A percentile compares a stretch with the other conserved stretches of the same genome.
phyloP scores from a whole-genome alignment of 257 asterid genomes.

The Cruciata laevipes region DNA sequence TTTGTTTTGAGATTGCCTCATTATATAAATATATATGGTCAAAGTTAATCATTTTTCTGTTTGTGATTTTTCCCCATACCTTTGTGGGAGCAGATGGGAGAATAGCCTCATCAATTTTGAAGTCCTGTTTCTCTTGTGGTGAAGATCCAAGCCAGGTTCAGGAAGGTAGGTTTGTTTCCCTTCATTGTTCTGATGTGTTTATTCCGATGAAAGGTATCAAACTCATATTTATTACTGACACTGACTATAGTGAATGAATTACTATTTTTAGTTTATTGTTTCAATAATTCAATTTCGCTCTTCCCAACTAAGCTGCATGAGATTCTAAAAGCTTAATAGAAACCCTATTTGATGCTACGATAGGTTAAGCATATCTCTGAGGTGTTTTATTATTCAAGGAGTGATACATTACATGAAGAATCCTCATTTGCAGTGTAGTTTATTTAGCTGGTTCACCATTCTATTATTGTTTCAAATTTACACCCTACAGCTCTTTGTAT shows the following conservation, averaged over 20 bases:
- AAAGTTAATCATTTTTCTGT: not conserved
- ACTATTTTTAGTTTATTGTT: not conserved
- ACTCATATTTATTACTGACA: not conserved
- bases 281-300: not conserved
- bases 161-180: constrained; percentile 48
- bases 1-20: not conserved
- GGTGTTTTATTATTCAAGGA: not conserved
- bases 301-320: not conserved
- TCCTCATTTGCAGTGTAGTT: not conserved
- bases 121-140: constrained; percentile 87
- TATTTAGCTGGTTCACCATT: not conserved
- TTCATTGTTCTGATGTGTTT: constrained; percentile 19
- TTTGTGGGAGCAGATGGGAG: constrained; percentile 52
- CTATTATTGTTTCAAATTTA: not conserved
- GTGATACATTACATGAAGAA: not conserved
- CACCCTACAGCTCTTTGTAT: not conserved
- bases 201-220: constrained; percentile 5
- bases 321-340: not conserved
- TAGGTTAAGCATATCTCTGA: not conserved
- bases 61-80: not conserved
- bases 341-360: not conserved
- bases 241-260: not conserved
- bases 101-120: constrained; percentile 41
- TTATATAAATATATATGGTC: not conserved
- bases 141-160: constrained; percentile 74